Percentiles rank a stretch among this genome's conserved stretches.
phyloP scores from a whole-genome alignment of 768 basidiomycete species.

The Rhizopogon sp. region DNA sequence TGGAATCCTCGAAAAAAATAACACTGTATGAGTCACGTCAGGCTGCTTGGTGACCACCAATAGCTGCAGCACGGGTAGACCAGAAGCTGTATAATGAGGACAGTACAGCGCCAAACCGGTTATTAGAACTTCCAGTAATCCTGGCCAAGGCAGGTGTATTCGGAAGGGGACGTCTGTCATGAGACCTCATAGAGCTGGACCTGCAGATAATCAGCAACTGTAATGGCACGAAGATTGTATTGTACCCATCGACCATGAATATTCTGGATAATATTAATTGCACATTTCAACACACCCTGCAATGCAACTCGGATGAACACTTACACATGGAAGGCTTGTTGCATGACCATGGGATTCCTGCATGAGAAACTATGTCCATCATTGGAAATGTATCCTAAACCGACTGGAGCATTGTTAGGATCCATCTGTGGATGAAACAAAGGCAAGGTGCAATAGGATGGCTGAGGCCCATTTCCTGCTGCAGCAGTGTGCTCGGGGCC shows the following conservation, averaged over 20 bases:
- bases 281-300: neutral
- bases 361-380: conserved; percentile 56
- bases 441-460: conserved; percentile 51
- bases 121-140: conserved; percentile 33
- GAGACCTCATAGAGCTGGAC: conserved; percentile 43
- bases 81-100: conserved; percentile 54
- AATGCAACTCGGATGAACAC: conserved; percentile 15
- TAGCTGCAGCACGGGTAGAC: conserved; percentile 41
- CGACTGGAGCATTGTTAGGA: conserved; percentile 20
- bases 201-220: conserved; percentile 21
- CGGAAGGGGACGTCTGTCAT: conserved; percentile 39
- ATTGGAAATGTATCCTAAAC: conserved; percentile 44
- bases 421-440: conserved; percentile 42
- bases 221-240: neutral
- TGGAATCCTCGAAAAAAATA: conserved; percentile 36
- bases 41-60: conserved; percentile 19
- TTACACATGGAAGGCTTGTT: conserved; percentile 58
- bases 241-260: conserved; percentile 48
- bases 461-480: conserved; percentile 32
- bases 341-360: conserved; percentile 46
- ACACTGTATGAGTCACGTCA: conserved; percentile 55
- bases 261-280: conserved; percentile 27
- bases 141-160: conserved; percentile 34
- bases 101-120: conserved; percentile 56
- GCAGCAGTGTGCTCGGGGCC: conserved; percentile 47